Base-by-base conservation (phyloP, 768 basidiomycete species). In the Daedaleopsis nitida region DNA sequence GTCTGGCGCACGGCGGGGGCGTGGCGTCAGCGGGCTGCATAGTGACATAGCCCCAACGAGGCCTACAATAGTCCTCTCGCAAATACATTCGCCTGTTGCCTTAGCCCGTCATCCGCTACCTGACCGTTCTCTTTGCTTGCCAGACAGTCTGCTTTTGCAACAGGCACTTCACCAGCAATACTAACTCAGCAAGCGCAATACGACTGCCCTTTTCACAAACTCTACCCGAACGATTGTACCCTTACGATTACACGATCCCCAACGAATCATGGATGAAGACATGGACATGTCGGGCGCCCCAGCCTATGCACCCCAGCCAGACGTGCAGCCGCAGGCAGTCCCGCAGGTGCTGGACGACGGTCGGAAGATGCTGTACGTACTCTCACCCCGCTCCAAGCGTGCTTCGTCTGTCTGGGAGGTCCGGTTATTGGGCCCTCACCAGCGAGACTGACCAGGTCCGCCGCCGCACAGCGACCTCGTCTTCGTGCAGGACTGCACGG, bases 401-500 rank as follows among this genome's bases (percentile, higher is more conserved):
- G 51, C 52, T 48, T 53, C 52, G 32, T 42, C 19, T 35, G 35
- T 37, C 38, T n/a, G n/a, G 44, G 45, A 27, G 8, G 12, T 16
- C 14, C 27, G 52, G 10, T 43, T 9, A 11, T 51, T 23, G 42
- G 35, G n/a, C 10, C 48, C n/a, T n/a, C 27, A n/a, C 12, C 17
- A 47, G 56, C 47, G 19, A 32, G 11, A 49, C 44, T 42, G 14
- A 52, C 55, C 47, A 56, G 34, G 44, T 9, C 38, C 38, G 37
- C 27, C 19, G 19, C 21, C 59, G 39, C 27, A 37, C 72, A 94
- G 92, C 61, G 95, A 97, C 76, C 86, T 97, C 61, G 94, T 95
- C 49, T 97, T 97, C 78, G 85, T 97, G 19, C 92, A 96, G 73
- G 94, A 97, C 76, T 96, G 94, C 75, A 97, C 94, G 8, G 94